Conservation (phyloP, 495 filamentous ascomycete genomes). For the Penicillium cataractarum region DNA sequence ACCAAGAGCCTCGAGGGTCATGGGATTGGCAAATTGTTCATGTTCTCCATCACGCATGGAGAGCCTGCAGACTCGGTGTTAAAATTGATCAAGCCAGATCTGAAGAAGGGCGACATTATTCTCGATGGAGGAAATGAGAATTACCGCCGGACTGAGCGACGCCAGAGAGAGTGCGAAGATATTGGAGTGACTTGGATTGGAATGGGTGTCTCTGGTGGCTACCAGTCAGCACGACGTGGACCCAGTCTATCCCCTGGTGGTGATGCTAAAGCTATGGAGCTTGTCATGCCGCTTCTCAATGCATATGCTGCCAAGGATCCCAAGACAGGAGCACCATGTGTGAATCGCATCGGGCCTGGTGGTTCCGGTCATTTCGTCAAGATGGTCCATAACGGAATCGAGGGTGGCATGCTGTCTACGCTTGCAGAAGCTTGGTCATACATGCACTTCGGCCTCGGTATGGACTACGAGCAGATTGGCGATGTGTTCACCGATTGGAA, state of each 20-base stretch:
- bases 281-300: slow-evolving; percentile 66
- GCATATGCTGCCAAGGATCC: slow-evolving; percentile 63
- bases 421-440: slow-evolving; percentile 69
- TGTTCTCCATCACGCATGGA: slow-evolving; percentile 75
- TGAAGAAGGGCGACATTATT: slow-evolving; percentile 68
- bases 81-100: slow-evolving; percentile 54
- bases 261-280: slow-evolving; percentile 56
- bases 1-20: slow-evolving; percentile 40
- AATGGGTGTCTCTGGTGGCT: slow-evolving; percentile 70
- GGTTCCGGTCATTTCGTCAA: slow-evolving; percentile 76
- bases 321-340: slow-evolving; percentile 61
- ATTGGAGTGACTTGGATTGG: slow-evolving; percentile 67
- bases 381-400: slow-evolving; percentile 79
- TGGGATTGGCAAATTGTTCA: slow-evolving; percentile 52
- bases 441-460: slow-evolving; percentile 60
- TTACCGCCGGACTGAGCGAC: slow-evolving; percentile 65
- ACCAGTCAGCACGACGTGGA: slow-evolving; percentile 67
- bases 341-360: slow-evolving; percentile 61
- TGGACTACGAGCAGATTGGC: slow-evolving; percentile 65
- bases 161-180: slow-evolving; percentile 58
- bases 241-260: slow-evolving; percentile 70
- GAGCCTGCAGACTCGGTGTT: slow-evolving; percentile 67
- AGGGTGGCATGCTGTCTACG: slow-evolving; percentile 68
- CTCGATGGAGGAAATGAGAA: slow-evolving; percentile 75
- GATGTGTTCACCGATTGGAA: slow-evolving; percentile 79